Base-by-base conservation (phyloP, 1,139 yeast genomes). In the Geotrichum reessii region DNA sequence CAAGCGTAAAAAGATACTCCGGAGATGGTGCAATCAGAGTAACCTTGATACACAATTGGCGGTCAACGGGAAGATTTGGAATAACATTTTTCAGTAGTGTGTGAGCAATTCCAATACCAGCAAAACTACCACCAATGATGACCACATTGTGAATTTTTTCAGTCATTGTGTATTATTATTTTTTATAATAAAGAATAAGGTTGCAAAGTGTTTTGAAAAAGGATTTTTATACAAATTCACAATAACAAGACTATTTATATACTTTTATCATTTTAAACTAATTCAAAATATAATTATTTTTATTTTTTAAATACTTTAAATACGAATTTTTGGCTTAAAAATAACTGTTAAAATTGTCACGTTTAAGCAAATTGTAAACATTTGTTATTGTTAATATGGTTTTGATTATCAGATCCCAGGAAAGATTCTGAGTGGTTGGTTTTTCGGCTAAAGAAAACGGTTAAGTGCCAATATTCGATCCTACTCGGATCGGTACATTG, bases 61-160 rank as follows among this genome's bases (percentile, higher is more conserved):
- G 22, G 11, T 22, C 22, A 17, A 21, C 42, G 12, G 50, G 55
- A 9, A 46, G 42, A n/a, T 19, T 12, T 1, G 58, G 54, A 19
- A 55, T 22, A 24, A 51, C 21, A 4, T 21, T 55, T 33, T 33
- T 25, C 27, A 50, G 44, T 21, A 31, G 11, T 2, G 52, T 19
- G 33, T 55, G 58, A 5, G 50, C 54, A 14, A 37, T 37, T 12
- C 31, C 27, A 25, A 55, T 28, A 11, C 54, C 58, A 12, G 50
- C 50, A 50, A 55, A 55, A 14, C 42, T 40, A 28, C 58, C 58
- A 1, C 58, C 58, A 11, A 55, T 44, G 24, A 50, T 55, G 6
- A 55, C 55, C 28, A 55, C 37, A 9, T 48, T 25, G 52, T 54
- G 57, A 47, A 12, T 25, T 47, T 47, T 12, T 8, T n/a, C n/a